Evolutionary conservation across 2,329 filamentous ascomycete genomes (phyloP).

Genomic region (Epichloe amarillans): DNA sequence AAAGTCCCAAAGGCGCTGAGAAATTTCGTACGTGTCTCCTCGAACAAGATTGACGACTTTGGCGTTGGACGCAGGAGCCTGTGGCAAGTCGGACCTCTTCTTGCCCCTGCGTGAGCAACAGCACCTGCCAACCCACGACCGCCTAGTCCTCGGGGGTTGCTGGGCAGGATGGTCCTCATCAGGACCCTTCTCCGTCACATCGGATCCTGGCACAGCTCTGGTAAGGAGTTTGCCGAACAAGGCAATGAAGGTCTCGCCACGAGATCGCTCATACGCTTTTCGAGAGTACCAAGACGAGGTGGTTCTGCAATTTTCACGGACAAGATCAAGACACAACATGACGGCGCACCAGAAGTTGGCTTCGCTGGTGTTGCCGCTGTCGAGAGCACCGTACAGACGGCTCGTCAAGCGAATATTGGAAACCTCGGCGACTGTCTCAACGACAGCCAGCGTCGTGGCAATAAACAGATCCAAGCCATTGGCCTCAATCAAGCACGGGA

Average conservation of each 20-base stretch:
- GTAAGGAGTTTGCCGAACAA: slow-evolving; percentile 26
- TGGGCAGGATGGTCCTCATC: slow-evolving; percentile 6
- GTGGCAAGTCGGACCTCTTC: slow-evolving; percentile 13
- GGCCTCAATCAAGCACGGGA: slow-evolving; percentile 54
- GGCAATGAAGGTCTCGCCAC: slow-evolving; percentile 49
- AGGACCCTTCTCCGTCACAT: slow-evolving; percentile 22
- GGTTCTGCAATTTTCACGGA: slow-evolving; percentile 23
- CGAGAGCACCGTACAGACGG: slow-evolving; percentile 22
- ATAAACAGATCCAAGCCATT: slow-evolving; percentile 71
- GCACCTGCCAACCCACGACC: slow-evolving; percentile 11
- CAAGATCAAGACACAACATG: slow-evolving; percentile 21
- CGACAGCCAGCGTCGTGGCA: slow-evolving; percentile 47
- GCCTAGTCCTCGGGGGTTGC: slow-evolving; percentile 1
- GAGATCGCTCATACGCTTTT: slow-evolving; percentile 68
- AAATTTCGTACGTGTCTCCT: slow-evolving; percentile 67
- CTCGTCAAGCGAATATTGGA: slow-evolving; percentile 25
- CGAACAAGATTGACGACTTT: slow-evolving; percentile 85
- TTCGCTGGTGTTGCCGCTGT: slow-evolving; percentile 15
- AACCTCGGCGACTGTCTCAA: slow-evolving; percentile 29
- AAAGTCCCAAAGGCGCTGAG: slow-evolving; percentile 82
- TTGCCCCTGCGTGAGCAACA: slow-evolving; percentile 11
- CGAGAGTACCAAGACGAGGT: slow-evolving; percentile 63
- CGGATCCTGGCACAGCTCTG: slow-evolving; percentile 24
- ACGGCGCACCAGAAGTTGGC: slow-evolving; percentile 24
- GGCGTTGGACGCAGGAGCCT: slow-evolving; percentile 60